Evolutionary conservation across 768 basidiomycete genomes (phyloP).

Genomic region (Baorangia bicolor): DNA sequence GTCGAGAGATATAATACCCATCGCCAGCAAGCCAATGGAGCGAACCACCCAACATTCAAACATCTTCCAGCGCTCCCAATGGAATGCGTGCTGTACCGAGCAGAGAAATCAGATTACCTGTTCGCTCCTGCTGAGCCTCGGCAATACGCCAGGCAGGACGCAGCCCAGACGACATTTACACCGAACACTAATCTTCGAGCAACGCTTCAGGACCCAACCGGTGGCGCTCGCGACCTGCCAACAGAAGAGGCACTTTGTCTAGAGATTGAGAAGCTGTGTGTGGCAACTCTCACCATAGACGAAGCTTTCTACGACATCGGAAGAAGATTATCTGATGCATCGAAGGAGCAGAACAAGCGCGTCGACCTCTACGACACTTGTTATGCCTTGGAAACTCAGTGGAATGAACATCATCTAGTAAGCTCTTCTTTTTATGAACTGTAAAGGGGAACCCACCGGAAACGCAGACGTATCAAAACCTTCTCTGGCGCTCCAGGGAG

Average conservation of each 20-base stretch:
- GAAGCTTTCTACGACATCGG: conserved; percentile 15
- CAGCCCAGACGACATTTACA: not conserved
- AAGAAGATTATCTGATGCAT: conserved; percentile 5
- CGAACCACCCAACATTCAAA: not conserved
- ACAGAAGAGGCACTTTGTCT: conserved; percentile 11
- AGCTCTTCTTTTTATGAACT: not conserved
- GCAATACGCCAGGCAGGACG: not conserved
- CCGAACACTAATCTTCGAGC: not conserved
- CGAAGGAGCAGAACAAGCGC: conserved; percentile 6
- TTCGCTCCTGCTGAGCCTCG: not conserved
- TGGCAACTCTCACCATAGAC: conserved; percentile 18
- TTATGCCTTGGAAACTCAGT: conserved; percentile 8
- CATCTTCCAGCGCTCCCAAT: not conserved
- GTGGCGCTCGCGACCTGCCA: conserved; percentile 2
- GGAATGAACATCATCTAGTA: conserved; percentile 17
- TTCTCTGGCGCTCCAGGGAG: conserved; percentile 21
- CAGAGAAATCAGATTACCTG: not conserved
- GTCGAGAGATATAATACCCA: conserved; percentile 11
- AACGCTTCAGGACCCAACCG: not conserved
- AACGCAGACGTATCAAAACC: conserved; percentile 12
- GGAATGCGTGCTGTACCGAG: not conserved
- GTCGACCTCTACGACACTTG: conserved; percentile 13
- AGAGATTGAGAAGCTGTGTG: conserved; percentile 18
- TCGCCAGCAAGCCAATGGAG: not conserved
- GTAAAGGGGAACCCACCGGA: not conserved